Conservation (phyloP, 2,329 filamentous ascomycete species). For the Fusarium denticulatum region DNA sequence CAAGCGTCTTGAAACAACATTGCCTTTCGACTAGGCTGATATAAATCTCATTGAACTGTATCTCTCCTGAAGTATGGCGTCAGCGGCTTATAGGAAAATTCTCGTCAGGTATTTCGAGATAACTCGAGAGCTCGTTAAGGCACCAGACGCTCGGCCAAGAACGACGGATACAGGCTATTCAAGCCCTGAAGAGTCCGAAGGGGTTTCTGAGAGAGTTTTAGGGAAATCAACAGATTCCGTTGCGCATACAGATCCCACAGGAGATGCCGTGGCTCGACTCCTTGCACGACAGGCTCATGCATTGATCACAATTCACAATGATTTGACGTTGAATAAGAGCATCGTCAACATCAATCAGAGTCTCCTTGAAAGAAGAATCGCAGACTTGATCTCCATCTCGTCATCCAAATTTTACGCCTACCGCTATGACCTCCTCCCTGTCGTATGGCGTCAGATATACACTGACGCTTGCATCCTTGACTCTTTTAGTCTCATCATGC, state of each 20-base stretch:
- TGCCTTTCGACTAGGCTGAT: not conserved
- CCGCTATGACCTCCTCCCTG: constrained; percentile 72
- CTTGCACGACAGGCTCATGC: constrained; percentile 44
- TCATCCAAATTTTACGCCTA: constrained; percentile 76
- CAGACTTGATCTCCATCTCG: constrained; percentile 67
- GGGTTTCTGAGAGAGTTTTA: not conserved
- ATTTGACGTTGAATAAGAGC: not conserved
- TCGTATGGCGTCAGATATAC: constrained; percentile 76
- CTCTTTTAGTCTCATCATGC: constrained; percentile 55
- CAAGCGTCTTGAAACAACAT: not conserved
- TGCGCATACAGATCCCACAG: constrained; percentile 14
- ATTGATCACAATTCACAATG: constrained; percentile 39
- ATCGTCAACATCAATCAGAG: constrained; percentile 9
- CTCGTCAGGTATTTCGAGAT: constrained; percentile 42
- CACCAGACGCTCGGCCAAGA: not conserved
- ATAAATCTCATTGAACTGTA: not conserved
- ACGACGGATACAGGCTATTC: not conserved
- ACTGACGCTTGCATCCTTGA: constrained; percentile 75
- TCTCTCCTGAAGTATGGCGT: constrained; percentile 29
- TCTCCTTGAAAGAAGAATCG: constrained; percentile 56
- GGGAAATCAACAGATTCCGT: not conserved
- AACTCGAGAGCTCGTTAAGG: constrained; percentile 24
- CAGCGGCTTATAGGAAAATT: constrained; percentile 26
- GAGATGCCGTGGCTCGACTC: constrained; percentile 39
- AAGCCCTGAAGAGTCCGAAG: not conserved